Evolutionary conservation across 192 early-diverging fungal genomes (phyloP), one percentile per base, ranked within the genome.

Genomic region (Glomus cerebriforme): DNA sequence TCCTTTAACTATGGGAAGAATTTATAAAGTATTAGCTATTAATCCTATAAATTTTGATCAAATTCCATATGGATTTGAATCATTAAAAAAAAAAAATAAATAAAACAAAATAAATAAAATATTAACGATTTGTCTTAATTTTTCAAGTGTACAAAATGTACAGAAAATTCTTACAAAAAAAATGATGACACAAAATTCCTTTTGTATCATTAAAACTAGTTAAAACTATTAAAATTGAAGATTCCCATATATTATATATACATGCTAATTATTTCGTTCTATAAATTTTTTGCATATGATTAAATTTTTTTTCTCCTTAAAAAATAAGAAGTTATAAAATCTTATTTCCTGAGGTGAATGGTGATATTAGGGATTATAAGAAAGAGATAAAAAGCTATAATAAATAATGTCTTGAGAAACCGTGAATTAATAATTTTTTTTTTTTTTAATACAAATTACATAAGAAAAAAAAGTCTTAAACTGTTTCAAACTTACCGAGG

Each of bases 21-120:
- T 95, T 47, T 98, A 98, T 83, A 95, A 96, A 85, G 88, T 88
- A 1, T 83, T 95, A 74, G 91, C 92, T 9, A 87, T 93, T 77
- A 79, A 85, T 54, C 87, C 91, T 31, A 59, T 60, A 13, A 71
- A 79, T n/a, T 80, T 75, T 9, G 66, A 79, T 31, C 8, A 43
- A 24, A 60, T 59, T 17, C 82, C 82, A 9, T 37, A 80, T 45
- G 81, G 67, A 19, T 85, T 85, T 73, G 81, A 84, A 60, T 10
- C 66, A n/a, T 65, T 31, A 65, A 65, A 65, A 27, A 4, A 65
- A 31, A 17, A 32, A 65, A 1, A 7, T 5, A n/a, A 60, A n/a
- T 0, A 8, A 60, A 60, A 60, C 17, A 19, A 60, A 60, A 5
- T 39, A 39, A 4, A 9, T 43, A 5, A 5, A 43, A 9, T 43